These are phyloP conservation scores for Rhizopogon vesiculosus DNA, from an alignment of 768 basidiomycete species.

Conservation along the genomic window DNA sequence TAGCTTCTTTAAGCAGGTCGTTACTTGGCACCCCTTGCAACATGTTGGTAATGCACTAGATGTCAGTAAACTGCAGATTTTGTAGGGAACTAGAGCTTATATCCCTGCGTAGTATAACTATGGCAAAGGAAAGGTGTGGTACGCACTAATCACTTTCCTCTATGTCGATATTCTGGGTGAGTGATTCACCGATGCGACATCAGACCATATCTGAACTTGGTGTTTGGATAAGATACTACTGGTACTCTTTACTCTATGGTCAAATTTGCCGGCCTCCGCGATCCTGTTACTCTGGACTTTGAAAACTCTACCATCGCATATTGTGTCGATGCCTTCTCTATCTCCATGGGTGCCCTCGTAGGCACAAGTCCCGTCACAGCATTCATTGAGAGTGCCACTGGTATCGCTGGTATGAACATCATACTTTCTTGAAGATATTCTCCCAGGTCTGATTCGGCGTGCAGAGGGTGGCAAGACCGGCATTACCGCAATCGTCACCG, in stretches of 20 bases:
- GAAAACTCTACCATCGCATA: slow-evolving; percentile 81
- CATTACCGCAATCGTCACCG: slow-evolving; percentile 68
- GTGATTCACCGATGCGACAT: slow-evolving; percentile 7
- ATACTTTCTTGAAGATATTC: background rate
- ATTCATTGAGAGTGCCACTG: slow-evolving; percentile 79
- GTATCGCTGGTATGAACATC: slow-evolving; percentile 54
- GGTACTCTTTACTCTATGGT: slow-evolving; percentile 90
- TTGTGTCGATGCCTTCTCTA: slow-evolving; percentile 77
- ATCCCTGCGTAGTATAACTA: slow-evolving; percentile 36
- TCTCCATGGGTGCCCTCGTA: slow-evolving; percentile 76
- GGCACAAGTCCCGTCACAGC: slow-evolving; percentile 81
- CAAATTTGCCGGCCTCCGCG: slow-evolving; percentile 84
- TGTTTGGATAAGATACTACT: slow-evolving; percentile 29
- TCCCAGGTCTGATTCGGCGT: slow-evolving; percentile 9
- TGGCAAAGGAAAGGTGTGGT: slow-evolving; percentile 76
- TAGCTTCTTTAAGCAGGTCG: slow-evolving; percentile 82
- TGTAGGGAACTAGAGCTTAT: slow-evolving; percentile 3
- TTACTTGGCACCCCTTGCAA: slow-evolving; percentile 62
- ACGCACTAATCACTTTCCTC: slow-evolving; percentile 83
- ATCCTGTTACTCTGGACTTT: slow-evolving; percentile 81
- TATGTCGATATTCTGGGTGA: slow-evolving; percentile 82
- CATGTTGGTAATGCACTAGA: slow-evolving; percentile 64
- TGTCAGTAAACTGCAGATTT: slow-evolving; percentile 33
- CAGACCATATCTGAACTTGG: slow-evolving; percentile 7
- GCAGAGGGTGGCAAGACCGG: slow-evolving; percentile 87